phyloP scores from a whole-genome alignment of 352 stramenopile genomes.

The Stephanocyclus meneghinianus region DNA sequence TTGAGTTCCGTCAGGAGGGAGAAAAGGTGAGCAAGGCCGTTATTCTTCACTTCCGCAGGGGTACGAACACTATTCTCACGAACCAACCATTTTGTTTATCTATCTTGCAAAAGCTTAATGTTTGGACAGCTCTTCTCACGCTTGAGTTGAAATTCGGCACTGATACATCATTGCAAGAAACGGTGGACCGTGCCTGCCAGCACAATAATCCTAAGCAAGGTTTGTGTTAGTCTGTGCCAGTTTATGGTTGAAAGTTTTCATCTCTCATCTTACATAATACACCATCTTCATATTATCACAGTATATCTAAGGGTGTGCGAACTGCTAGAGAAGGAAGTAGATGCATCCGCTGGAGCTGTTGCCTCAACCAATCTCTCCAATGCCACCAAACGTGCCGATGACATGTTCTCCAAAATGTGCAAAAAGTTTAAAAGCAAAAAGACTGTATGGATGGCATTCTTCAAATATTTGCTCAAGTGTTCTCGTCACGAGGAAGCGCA shows the following conservation, averaged over 20 bases:
- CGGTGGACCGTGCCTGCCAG: constrained; percentile 89
- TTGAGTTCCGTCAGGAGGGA: constrained; percentile 93
- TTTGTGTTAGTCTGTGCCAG: background rate
- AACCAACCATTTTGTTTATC: constrained; percentile 1
- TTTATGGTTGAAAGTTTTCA: background rate
- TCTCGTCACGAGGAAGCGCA: constrained; percentile 83
- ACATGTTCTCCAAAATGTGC: constrained; percentile 85
- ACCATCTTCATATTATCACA: background rate
- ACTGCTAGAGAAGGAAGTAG: constrained; percentile 80
- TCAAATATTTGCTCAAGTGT: constrained; percentile 86
- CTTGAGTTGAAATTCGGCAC: constrained; percentile 95
- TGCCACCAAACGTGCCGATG: constrained; percentile 67
- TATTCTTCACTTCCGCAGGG: background rate
- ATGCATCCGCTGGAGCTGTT: constrained; percentile 72
- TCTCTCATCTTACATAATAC: background rate
- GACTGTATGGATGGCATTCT: constrained; percentile 91
- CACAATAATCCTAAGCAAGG: constrained; percentile 93
- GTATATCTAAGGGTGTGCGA: constrained; percentile 93
- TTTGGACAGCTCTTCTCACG: constrained; percentile 94
- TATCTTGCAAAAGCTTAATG: constrained; percentile 85
- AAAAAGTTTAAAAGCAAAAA: constrained; percentile 91
- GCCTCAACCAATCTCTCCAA: constrained; percentile 57
- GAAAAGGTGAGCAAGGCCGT: constrained; percentile 84
- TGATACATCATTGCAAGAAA: constrained; percentile 87
- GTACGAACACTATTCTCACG: background rate